Evolutionary conservation across 202 grass and related monocot genomes (phyloP).

Genomic region (Setaria viridis): DNA sequence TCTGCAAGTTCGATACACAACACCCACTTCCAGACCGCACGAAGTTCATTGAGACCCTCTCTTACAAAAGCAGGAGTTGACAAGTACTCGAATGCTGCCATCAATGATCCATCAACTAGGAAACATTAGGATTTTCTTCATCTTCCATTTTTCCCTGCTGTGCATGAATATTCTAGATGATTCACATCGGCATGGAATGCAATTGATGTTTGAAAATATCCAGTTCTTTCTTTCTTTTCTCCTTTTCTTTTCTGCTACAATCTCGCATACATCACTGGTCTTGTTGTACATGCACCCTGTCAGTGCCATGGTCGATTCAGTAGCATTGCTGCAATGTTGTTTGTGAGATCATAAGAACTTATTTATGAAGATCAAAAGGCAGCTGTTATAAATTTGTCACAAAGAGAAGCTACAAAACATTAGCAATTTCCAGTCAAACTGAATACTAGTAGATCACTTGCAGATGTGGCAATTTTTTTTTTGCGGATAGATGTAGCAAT

Average conservation of each 20-base stretch:
- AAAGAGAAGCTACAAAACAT: not conserved
- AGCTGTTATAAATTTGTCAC: not conserved
- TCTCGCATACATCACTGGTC: not conserved
- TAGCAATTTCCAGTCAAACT: not conserved
- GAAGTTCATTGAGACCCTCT: constrained; percentile 60
- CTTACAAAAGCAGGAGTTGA: constrained; percentile 72
- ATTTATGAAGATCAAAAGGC: not conserved
- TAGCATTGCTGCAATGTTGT: not conserved
- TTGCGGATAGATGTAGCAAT: not conserved
- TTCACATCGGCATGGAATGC: not conserved
- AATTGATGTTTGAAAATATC: not conserved
- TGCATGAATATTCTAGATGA: not conserved
- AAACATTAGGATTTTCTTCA: constrained; percentile 36
- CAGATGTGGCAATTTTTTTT: not conserved
- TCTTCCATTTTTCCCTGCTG: not conserved
- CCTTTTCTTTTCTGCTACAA: not conserved
- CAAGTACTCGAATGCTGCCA: constrained; percentile 53
- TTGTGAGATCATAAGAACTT: not conserved
- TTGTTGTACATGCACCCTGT: not conserved
- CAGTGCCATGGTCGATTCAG: not conserved
- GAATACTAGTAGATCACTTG: not conserved
- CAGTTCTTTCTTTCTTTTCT: not conserved
- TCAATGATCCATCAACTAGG: constrained; percentile 44
- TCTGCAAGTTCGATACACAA: constrained; percentile 46
- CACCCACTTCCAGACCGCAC: constrained; percentile 60